Conservation (phyloP, 331 rosid species). For the Ulmus americana region DNA sequence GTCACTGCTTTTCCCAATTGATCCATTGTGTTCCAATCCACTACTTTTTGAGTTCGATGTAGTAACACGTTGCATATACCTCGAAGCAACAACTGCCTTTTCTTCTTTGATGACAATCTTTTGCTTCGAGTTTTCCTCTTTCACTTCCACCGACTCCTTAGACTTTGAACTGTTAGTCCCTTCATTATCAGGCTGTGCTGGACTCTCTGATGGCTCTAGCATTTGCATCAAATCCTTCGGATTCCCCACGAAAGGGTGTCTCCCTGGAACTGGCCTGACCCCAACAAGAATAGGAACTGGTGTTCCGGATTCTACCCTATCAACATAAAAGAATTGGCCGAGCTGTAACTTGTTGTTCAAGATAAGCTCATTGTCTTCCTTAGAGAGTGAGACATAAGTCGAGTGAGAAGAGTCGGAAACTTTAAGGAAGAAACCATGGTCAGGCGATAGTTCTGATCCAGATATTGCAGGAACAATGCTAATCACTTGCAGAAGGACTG, state of each 20-base stretch:
- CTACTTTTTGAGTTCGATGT: constrained; percentile 40
- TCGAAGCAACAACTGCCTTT: constrained; percentile 62
- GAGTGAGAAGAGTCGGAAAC: constrained; percentile 91
- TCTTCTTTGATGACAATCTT: constrained; percentile 77
- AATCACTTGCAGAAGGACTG: constrained; percentile 77
- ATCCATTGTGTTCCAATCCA: constrained; percentile 29
- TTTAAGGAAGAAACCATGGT: constrained; percentile 83
- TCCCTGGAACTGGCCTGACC: constrained; percentile 66
- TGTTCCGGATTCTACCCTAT: constrained; percentile 50
- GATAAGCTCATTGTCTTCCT: constrained; percentile 74
- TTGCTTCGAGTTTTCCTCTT: constrained; percentile 47
- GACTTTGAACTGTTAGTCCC: constrained; percentile 30
- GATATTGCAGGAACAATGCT: constrained; percentile 82
- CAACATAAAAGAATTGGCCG: constrained; percentile 86
- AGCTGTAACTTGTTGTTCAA: constrained; percentile 80
- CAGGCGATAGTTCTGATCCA: constrained; percentile 85
- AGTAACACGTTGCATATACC: constrained; percentile 79
- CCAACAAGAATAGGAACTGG: constrained; percentile 78
- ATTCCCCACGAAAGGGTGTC: constrained; percentile 73
- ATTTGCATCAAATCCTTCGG: constrained; percentile 95
- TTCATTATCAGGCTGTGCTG: constrained; percentile 25
- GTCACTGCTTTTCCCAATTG: constrained; percentile 44
- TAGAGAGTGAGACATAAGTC: constrained; percentile 70
- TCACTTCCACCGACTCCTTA: constrained; percentile 33
- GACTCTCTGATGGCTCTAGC: constrained; percentile 53